Base-by-base conservation (phyloP, 371 early-diverging fungal genomes). In the Conidiobolus incongruus region DNA sequence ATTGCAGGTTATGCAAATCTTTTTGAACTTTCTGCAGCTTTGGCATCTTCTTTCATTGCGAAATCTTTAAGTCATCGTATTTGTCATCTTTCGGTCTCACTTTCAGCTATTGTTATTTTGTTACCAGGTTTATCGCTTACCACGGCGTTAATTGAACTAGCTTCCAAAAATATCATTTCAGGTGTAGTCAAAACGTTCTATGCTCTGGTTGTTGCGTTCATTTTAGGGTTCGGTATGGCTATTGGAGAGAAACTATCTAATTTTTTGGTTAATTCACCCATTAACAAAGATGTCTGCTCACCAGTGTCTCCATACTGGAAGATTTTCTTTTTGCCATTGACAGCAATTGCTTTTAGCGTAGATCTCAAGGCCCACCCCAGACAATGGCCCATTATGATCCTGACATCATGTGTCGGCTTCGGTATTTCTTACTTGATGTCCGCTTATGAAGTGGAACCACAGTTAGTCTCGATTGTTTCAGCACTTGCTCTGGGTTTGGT, bases 111-210 rank as follows among this genome's bases (percentile, higher is more conserved):
- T 15, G 61, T 66, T 3, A 55, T 61, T 30, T 56, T 72, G 28
- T 60, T 74, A 0, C 75, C 74, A 0, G 75, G 75, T 11, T 42
- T 68, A 5, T 50, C 61, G 0, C 53, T 81, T 13, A 75, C 77
- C 0, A 61, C 67, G 1, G 56, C 68, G 11, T 66, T 77, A 45
- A 71, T 77, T 46, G 79, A 81, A 47, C 60, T 81, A 6, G 62
- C 72, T 1, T 70, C 77, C 11, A 62, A 77, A 10, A 74, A 73
- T 52, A 62, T 78, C 57, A 64, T 75, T 15, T 72, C 75, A 0
- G 81, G 81, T 1, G 70, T 75, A 0, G 70, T 75, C 2, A 60
- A 75, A 4, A 54, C 74, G 41, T 72, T 73, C 38, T 65, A 70
- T 47, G 66, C 77, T 1, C 49, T 82, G 7, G 58, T 78, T 12